Evolutionary conservation across 2,329 filamentous ascomycete genomes (phyloP), one percentile per base, ranked within the genome.

Genomic region (Trichoderma citrinoviride): DNA sequence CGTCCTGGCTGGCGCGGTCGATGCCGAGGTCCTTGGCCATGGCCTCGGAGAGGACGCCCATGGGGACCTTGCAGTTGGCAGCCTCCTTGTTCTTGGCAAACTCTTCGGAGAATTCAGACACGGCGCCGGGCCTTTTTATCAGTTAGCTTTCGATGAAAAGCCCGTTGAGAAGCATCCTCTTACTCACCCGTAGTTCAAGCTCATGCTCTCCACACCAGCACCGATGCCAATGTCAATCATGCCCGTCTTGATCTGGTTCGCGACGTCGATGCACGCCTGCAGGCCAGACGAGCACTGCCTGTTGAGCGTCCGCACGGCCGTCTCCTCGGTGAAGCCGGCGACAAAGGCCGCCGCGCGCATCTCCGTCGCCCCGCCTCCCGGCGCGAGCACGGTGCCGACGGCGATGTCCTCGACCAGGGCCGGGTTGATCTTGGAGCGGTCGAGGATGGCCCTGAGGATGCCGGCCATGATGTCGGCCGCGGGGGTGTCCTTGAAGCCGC

Each of bases 151-250:
- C 6, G 21, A 15, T 49, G n/a, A n/a, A n/a, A n/a, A n/a, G n/a
- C n/a, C n/a, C 43, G 17, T 2, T 15, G 21, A 43, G 27, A 6
- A 14, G 4, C 10, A n/a, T 60, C 5, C 2, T 29, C 27, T 14
- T 12, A 78, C 86, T 71, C 81, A 90, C 87, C 94, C 95, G 77
- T 98, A 98, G 75, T 97, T 91, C 65, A 84, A 84, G 74, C 87
- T 91, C 95, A 99, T 99, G 83, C 91, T 95, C 87, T 99, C 95
- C 25, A 97, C 93, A 74, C 95, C 95, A 21, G 93, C 93, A 70
- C 94, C 95, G 71, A 98, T 87, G 71, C 95, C 95, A 68, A 98
- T 80, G 70, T 98, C 94, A 74, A 98, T 98, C 90, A 97, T 96
- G 73, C 93, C 95, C 5, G 87, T 77, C 74, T 87, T 87, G 80